Base-by-base conservation (phyloP, 805 yeast genomes). In the Wickerhamiella shivajii region DNA sequence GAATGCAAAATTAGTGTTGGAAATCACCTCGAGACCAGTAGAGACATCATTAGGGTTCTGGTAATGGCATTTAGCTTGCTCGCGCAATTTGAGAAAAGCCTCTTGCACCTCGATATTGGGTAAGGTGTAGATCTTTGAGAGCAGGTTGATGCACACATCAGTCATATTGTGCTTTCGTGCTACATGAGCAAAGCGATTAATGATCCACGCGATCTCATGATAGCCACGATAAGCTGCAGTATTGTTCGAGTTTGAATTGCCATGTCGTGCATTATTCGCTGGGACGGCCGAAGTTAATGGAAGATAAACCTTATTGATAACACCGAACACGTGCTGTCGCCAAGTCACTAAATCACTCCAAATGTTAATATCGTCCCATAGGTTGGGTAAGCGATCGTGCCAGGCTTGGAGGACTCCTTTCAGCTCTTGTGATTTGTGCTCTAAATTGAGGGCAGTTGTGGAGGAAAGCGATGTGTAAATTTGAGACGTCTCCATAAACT, bases 141-240 rank as follows among this genome's bases (percentile, higher is more conserved):
- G 62, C 52, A 90, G 96, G 42, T 73, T 78, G 42, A 87, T 74
- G 59, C 98, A 90, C 24, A 92, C 98, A 37, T 90, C 96, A 2
- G 94, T 80, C 92, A 90, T 80, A 42, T 80, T 76, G 54, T 90
- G 99, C 55, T 84, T 83, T 43, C 98, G 69, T 0, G 98, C 97
- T 35, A 92, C 97, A 59, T 90, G 98, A 0, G 99, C 98, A 63
- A 90, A 90, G 34, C 97, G 61, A 57, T 90, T 90, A 49, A 90
- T 87, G 6, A 90, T 94, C 96, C 98, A 92, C 0, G 98, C 98
- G 54, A 87, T 83, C 56, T 90, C 99, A 53, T 90, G 99, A 58
- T 81, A 90, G 1, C 99, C 99, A 43, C 98, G 67, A 57, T 87
- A 92, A 1, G 95, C 97, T 50, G 84, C 85, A 1, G 96, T 84